Base-by-base conservation (phyloP, 2,329 filamentous ascomycete genomes). In the Phaeosphaeria sp. region DNA sequence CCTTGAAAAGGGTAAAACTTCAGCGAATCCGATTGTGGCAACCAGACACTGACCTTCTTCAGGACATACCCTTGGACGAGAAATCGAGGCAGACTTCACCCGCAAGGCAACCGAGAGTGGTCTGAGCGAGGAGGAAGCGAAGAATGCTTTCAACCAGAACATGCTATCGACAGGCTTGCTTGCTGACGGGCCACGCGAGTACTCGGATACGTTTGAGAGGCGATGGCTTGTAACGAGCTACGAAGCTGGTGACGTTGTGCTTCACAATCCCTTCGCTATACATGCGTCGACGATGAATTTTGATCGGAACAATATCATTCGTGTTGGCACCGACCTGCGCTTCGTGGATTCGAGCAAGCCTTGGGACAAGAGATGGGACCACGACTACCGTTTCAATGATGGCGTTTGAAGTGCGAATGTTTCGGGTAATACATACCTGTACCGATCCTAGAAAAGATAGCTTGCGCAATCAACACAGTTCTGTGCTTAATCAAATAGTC, bases 161-260 rank as follows among this genome's bases (percentile, higher is more conserved):
- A 88, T 88, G 85, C 83, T 87, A 77, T 74, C 77, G 0, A 83
- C 79, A 0, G 86, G 85, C 0, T 69, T 87, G 36, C 76, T 88
- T 1, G 81, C 81, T 9, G 81, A 86, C 27, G 80, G 78, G 0
- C 82, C 84, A 1, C 77, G 75, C 20, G 76, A 77, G 36, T 82
- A 81, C 59, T 78, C 78, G 2, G 75, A 76, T 22, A 74, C 76
- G 2, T 76, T 82, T 54, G 79, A 72, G 17, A 77, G 83, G 51
- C 64, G 69, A 68, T 87, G 75, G 86, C 77, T 79, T 73, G 83
- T 78, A 70, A 84, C 74, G 61, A 81, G 71, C 61, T 87, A 86
- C 61, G 78, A 88, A 66, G 77, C 87, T 58, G 77, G 86, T 21
- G 73, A 87, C 68, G 78, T 84, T 6, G 81, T 82, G 15, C 52